These are phyloP conservation scores for Penicillium sclerotiorum DNA, from an alignment of 2,329 filamentous ascomycete genomes.

Conservation along the genomic window DNA sequence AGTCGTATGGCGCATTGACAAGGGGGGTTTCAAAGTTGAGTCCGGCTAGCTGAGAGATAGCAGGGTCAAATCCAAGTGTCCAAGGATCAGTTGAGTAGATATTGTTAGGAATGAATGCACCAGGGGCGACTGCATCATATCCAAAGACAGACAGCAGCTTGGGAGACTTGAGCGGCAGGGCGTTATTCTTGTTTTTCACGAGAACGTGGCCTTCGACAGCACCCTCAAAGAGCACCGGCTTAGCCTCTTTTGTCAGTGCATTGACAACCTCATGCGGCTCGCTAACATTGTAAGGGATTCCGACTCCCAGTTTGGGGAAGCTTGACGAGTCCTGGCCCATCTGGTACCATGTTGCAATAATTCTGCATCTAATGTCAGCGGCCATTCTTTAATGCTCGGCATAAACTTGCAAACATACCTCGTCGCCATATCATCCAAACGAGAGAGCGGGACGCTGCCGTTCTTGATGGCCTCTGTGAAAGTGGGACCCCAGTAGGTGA, in stretches of 20 bases:
- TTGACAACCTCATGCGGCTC: conserved; percentile 53
- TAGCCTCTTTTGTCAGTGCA: conserved; percentile 50
- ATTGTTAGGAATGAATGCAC: conserved; percentile 30
- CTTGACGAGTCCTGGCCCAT: conserved; percentile 45
- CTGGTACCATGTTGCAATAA: conserved; percentile 52
- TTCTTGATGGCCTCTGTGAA: conserved; percentile 62
- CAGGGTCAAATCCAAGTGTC: conserved; percentile 12
- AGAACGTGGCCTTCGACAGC: conserved; percentile 62
- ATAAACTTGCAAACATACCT: conserved; percentile 23
- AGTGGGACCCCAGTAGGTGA: conserved; percentile 25
- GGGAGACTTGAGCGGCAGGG: conserved; percentile 49
- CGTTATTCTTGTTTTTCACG: conserved; percentile 54
- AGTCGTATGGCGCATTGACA: conserved; percentile 23
- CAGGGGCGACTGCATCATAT: conserved; percentile 54
- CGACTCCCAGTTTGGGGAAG: conserved; percentile 45
- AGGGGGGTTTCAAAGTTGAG: conserved; percentile 24
- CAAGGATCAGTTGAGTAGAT: conserved; percentile 13
- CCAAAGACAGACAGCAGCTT: conserved; percentile 57
- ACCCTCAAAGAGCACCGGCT: conserved; percentile 44
- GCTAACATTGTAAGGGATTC: conserved; percentile 41
- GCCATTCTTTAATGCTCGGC: no score
- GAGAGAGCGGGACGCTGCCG: conserved; percentile 57
- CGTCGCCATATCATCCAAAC: conserved; percentile 64
- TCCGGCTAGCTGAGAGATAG: conserved; percentile 4
- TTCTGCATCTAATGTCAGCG: conserved; percentile 26